phyloP scores from a whole-genome alignment of 2,329 filamentous ascomycete genomes.

The Xylaria sp. region DNA sequence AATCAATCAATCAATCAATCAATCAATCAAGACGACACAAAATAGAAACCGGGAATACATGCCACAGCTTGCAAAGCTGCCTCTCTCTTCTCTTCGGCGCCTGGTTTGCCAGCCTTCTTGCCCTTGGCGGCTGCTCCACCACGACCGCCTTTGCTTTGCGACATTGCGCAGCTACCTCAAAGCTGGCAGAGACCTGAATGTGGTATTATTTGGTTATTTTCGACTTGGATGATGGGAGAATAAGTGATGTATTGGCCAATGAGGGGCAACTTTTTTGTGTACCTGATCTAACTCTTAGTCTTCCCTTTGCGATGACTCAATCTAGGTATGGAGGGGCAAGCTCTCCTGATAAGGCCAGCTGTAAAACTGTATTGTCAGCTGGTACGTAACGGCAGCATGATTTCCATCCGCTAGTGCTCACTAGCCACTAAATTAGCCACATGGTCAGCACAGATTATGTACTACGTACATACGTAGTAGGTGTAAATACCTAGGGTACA shows the following conservation, averaged over 20 bases:
- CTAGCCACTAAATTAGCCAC: background rate
- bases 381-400: background rate
- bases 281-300: background rate
- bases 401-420: background rate
- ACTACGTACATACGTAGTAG: too few species aligned
- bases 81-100: conserved; percentile 66
- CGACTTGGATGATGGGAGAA: background rate
- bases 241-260: background rate
- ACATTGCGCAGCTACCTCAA: conserved; percentile 40
- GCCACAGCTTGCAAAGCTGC: conserved; percentile 63
- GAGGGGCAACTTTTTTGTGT: conserved; percentile 21
- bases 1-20: background rate
- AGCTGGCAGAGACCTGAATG: background rate
- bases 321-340: conserved; percentile 31
- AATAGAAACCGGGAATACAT: conserved; percentile 31
- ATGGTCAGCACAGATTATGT: background rate
- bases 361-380: background rate
- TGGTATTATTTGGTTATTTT: background rate
- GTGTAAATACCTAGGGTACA: too few species aligned
- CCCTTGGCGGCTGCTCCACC: conserved; percentile 56
- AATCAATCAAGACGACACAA: background rate
- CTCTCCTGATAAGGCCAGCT: background rate
- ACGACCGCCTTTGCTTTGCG: conserved; percentile 45
- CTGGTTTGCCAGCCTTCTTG: conserved; percentile 64
- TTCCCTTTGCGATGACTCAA: conserved; percentile 32